These are phyloP conservation scores for Dacryopinax spathularia DNA, from an alignment of 768 basidiomycete species.

Conservation along the genomic window DNA sequence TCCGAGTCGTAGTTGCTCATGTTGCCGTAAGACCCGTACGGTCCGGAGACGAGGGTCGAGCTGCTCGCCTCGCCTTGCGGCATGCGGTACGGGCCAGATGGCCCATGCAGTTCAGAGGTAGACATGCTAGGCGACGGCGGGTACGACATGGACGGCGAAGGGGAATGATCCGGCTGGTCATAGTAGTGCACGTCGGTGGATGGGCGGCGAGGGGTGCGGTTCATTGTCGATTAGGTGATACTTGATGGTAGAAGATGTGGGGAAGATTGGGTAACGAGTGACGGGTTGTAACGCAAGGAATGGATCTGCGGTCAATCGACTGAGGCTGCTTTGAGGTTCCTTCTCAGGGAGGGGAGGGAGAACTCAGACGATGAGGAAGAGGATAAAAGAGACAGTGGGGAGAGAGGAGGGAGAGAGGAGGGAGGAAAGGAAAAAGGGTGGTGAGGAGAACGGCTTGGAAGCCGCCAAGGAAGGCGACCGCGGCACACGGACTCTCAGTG, in stretches of 20 bases:
- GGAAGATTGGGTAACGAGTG: neutral
- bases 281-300: neutral
- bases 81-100: neutral
- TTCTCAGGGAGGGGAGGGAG: neutral
- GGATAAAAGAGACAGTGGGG: too few species aligned
- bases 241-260: neutral
- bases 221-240: too few species aligned
- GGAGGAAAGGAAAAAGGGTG: neutral
- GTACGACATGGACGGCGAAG: neutral
- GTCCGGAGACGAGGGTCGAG: neutral
- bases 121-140: neutral
- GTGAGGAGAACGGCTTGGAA: neutral
- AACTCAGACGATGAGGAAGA: neutral
- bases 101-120: neutral
- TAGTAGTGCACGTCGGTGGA: neutral
- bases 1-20: neutral
- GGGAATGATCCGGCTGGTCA: neutral
- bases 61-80: neutral
- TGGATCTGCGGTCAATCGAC: slow-evolving; percentile 1
- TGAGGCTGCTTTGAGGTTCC: neutral
- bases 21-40: neutral
- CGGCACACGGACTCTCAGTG: neutral
- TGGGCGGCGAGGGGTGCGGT: neutral
- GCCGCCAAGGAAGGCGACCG: neutral
- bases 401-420: neutral